Conservation (phyloP, 768 basidiomycete species). For the Termitomyces sp. region DNA sequence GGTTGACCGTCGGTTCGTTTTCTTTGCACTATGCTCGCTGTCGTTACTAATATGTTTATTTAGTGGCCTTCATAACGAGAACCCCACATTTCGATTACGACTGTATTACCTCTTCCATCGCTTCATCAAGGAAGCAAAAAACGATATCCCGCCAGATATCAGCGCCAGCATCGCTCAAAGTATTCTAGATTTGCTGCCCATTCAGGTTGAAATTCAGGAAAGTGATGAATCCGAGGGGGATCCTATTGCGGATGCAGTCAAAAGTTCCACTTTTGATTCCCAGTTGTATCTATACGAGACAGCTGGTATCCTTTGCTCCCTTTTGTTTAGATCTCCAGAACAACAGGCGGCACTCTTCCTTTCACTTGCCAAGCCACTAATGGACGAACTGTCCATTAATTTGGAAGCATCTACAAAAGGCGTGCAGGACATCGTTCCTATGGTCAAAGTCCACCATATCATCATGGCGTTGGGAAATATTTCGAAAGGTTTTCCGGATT, state of each 20-base stretch:
- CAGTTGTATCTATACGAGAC: slow-evolving; percentile 96
- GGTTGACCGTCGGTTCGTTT: slow-evolving; percentile 71
- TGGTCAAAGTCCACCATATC: slow-evolving; percentile 86
- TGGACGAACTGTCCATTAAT: slow-evolving; percentile 65
- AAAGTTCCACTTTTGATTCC: slow-evolving; percentile 74
- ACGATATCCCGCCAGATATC: slow-evolving; percentile 73
- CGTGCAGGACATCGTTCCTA: slow-evolving; percentile 65
- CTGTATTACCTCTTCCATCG: slow-evolving; percentile 91
- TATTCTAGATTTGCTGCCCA: slow-evolving; percentile 72
- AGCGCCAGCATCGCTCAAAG: slow-evolving; percentile 67
- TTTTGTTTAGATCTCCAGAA: slow-evolving; percentile 63
- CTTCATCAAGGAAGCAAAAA: slow-evolving; percentile 81
- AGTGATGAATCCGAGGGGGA: slow-evolving; percentile 71
- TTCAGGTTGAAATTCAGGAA: slow-evolving; percentile 75
- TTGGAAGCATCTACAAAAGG: slow-evolving; percentile 54
- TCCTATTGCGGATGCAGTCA: slow-evolving; percentile 75
- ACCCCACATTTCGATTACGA: slow-evolving; percentile 66
- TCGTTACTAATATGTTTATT: background rate
- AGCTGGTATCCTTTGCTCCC: slow-evolving; percentile 76
- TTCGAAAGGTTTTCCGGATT: slow-evolving; percentile 95
- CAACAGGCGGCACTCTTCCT: slow-evolving; percentile 68
- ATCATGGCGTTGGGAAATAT: slow-evolving; percentile 94
- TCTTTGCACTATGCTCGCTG: background rate
- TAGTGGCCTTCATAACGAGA: slow-evolving; percentile 85
- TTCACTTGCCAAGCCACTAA: slow-evolving; percentile 78